These are phyloP conservation scores for Circinella umbellata DNA, from an alignment of 371 early-diverging fungal genomes.

Conservation along the genomic window DNA sequence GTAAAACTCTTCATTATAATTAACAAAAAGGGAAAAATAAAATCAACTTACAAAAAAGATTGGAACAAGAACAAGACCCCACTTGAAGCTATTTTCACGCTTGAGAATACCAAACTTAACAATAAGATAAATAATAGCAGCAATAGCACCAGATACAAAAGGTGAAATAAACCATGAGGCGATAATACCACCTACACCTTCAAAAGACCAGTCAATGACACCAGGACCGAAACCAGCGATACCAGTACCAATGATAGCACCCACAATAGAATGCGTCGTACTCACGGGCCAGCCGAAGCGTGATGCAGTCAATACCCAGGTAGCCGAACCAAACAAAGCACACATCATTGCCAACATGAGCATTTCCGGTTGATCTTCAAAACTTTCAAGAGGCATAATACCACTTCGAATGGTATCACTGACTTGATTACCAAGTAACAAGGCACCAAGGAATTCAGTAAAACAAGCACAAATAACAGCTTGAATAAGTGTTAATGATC, in stretches of 20 bases:
- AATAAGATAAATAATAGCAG: constrained; percentile 68
- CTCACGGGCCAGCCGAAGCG: constrained; percentile 62
- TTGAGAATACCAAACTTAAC: constrained; percentile 70
- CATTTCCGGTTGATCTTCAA: constrained; percentile 66
- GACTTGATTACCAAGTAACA: constrained; percentile 77
- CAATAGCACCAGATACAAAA: constrained; percentile 67
- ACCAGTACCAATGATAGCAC: constrained; percentile 81
- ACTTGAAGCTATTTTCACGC: constrained; percentile 68
- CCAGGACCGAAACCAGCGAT: constrained; percentile 73
- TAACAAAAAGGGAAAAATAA: no score
- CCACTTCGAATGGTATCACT: constrained; percentile 80
- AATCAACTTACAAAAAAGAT: constrained; percentile 59
- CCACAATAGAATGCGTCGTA: constrained; percentile 74
- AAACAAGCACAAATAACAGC: constrained; percentile 83
- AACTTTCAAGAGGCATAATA: constrained; percentile 62
- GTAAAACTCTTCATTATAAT: no score
- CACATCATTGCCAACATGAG: constrained; percentile 87
- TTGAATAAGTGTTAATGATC: constrained; percentile 74
- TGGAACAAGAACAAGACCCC: constrained; percentile 80
- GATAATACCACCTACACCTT: constrained; percentile 75
- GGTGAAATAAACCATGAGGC: constrained; percentile 84
- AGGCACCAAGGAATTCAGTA: constrained; percentile 86
- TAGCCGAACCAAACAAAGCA: constrained; percentile 77
- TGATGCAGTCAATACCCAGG: constrained; percentile 80
- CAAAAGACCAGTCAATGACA: constrained; percentile 75